Evolutionary conservation across 768 basidiomycete genomes (phyloP), one percentile per base, ranked within the genome.

Genomic region (Suillus subluteus): DNA sequence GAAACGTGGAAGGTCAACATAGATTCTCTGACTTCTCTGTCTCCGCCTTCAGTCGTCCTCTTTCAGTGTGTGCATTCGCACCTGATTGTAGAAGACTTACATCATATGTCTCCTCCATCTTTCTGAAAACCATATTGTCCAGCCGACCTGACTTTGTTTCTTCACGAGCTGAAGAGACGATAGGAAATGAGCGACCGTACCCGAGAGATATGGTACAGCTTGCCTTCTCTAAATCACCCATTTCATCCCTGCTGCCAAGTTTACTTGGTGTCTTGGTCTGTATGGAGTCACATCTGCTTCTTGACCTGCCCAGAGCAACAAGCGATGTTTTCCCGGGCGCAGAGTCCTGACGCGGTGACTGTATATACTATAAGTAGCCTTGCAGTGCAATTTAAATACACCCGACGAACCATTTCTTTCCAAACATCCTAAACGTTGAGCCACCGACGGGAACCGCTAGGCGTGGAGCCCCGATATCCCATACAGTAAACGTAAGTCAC

Each of bases 71-170:
- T 38, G 8, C 23, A 43, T 32, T 23, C 59, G 63, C 26, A 26
- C 55, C 67, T 37, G 12, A 61, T 44, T 21, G 30, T 2, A 56
- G 18, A 54, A 46, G 21, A 71, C 90, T 66, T 75, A 95, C 96
- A 3, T 94, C 88, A 74, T 98, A 96, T 32, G 96, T 89, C 76
- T 96, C 92, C 69, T 96, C 96, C 84, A 99, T 97, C 81, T 92
- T 94, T 58, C 96, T 82, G 80, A 98, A 99, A 6, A 92, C 89
- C 79, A 98, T 79, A 68, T 92, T 91, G 74, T 99, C 96, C 7
- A 99, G 80, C 98, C 98, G 99, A 65, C 98, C 98, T 2, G 94
- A 91, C 77, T 95, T 2, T 96, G 96, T 77, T 98, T 98, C 83
- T 98, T 98, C 62, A 99, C 91, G 21, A 92, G 83, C 90, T 92